Evolutionary conservation across 2,329 filamentous ascomycete species (phyloP).

Genomic region (Diaporthe destruens): DNA sequence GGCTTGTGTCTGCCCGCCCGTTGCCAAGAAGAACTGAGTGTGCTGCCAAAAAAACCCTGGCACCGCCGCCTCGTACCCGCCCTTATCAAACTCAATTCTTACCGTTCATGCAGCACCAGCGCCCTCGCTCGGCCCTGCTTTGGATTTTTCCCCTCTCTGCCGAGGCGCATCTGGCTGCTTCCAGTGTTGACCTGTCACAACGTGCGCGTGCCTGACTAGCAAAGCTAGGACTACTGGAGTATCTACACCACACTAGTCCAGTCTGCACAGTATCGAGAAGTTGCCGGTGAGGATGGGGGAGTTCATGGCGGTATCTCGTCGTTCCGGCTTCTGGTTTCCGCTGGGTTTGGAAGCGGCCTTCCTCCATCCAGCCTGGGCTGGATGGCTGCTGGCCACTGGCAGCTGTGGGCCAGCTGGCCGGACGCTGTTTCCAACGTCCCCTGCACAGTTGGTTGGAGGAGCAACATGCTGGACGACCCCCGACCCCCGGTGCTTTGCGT

Average conservation of each 20-base stretch:
- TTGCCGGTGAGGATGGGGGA: neutral
- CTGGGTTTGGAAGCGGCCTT: too few species aligned
- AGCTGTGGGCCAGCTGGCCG: neutral
- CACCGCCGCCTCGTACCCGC: slow-evolving; percentile 14
- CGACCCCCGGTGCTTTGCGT: too few species aligned
- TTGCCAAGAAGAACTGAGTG: neutral
- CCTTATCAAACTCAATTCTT: slow-evolving; percentile 33
- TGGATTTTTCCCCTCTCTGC: neutral
- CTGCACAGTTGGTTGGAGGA: too few species aligned
- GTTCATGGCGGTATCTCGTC: neutral
- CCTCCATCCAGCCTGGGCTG: too few species aligned
- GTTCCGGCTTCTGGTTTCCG: neutral
- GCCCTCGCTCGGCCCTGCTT: slow-evolving; percentile 7
- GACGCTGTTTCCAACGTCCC: neutral
- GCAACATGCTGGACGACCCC: too few species aligned
- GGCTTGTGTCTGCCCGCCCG: slow-evolving; percentile 14
- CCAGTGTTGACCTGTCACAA: slow-evolving; percentile 14
- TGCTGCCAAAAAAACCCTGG: too few species aligned
- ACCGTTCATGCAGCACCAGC: slow-evolving; percentile 30
- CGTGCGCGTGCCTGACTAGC: neutral
- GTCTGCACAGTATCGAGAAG: neutral
- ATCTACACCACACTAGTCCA: too few species aligned
- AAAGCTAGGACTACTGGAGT: neutral
- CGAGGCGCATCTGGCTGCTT: neutral
- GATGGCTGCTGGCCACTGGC: too few species aligned